Evolutionary conservation across 495 filamentous ascomycete genomes (phyloP), one percentile per base, ranked within the genome.

Genomic region (Daldinia decipiens): DNA sequence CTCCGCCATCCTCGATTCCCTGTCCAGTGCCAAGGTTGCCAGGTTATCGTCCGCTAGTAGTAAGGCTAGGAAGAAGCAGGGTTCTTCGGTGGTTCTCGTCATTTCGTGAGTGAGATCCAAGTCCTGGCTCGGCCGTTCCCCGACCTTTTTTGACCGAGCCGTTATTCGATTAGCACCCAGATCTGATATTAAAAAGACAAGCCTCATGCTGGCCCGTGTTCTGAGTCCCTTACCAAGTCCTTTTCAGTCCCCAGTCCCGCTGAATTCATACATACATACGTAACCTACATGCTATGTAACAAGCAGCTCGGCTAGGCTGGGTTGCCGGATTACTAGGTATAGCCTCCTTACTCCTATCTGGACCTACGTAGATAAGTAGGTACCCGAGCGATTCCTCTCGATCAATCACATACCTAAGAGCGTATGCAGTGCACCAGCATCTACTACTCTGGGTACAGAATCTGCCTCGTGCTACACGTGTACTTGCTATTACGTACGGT

Each of bases 21-120:
- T 62, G 62, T 26, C 39, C 65, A 15, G 68, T 51, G 68, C 68
- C 63, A 72, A 72, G 69, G 40, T 72, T 15, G 39, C 69, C 54
- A 71, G 36, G 59, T 64, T 64, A 56, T 47, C 50, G 29, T 56
- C 38, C 58, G 59, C 62, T 68, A 53, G 70, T 72, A 73, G 62
- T 72, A 74, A 72, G 69, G 75, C 68, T 70, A 72, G 56, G 67
- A 70, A 62, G 51, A 66, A 63, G 73, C 70, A 74, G 59, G 67
- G 70, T 71, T 77, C 31, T 36, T 77, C 75, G 75, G 75, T 77
- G 70, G 70, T 76, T 77, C 75, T 77, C 68, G 62, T 72, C 75
- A 77, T 77, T 77, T 77, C 75, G 73, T 68, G 75, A 74, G 65
- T 71, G 65, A 77, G 73, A 76, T 76, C 75, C 70, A 66, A 68